A percentile compares a stretch with the other conserved stretches of the same genome.
These are phyloP conservation scores for Phytophthora tubulina DNA, from an alignment of 352 stramenopile genomes.

Conservation along the genomic window DNA sequence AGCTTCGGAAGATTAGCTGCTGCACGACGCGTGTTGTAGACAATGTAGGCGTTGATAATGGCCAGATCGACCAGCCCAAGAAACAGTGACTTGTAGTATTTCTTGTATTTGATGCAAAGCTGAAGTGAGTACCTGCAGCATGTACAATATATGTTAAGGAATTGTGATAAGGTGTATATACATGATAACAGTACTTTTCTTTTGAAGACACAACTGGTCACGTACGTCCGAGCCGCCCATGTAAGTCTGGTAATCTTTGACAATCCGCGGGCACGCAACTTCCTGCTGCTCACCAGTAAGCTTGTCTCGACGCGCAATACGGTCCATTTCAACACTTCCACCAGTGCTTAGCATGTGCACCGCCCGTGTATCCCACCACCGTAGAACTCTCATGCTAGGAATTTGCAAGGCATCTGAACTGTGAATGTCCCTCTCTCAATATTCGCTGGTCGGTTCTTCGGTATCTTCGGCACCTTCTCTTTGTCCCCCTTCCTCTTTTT, in stretches of 20 bases:
- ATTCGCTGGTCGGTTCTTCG: conserved; percentile 11
- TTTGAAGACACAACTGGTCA: neutral
- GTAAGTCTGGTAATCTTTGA: too few relatives aligned
- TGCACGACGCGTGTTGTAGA: neutral
- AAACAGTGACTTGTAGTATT: conserved; percentile 5
- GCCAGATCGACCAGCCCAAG: neutral
- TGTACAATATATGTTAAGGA: neutral
- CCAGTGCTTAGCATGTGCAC: too few relatives aligned
- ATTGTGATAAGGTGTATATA: neutral
- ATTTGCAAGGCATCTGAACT: neutral
- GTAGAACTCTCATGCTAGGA: neutral
- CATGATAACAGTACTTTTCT: neutral
- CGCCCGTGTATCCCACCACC: conserved; percentile 15
- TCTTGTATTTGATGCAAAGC: neutral
- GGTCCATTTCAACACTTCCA: conserved; percentile 4
- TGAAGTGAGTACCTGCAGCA: neutral
- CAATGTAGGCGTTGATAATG: neutral
- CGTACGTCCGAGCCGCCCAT: too few relatives aligned
- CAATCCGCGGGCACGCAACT: too few relatives aligned
- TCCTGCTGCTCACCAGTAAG: conserved; percentile 7
- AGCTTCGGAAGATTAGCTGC: too few relatives aligned
- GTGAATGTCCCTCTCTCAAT: conserved; percentile 16
- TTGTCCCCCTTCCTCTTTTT: too few relatives aligned
- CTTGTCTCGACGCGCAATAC: conserved; percentile 11
- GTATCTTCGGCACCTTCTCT: conserved; percentile 9